Evolutionary conservation across 805 yeast genomes (phyloP).

Genomic region (Starmerella vitae): DNA sequence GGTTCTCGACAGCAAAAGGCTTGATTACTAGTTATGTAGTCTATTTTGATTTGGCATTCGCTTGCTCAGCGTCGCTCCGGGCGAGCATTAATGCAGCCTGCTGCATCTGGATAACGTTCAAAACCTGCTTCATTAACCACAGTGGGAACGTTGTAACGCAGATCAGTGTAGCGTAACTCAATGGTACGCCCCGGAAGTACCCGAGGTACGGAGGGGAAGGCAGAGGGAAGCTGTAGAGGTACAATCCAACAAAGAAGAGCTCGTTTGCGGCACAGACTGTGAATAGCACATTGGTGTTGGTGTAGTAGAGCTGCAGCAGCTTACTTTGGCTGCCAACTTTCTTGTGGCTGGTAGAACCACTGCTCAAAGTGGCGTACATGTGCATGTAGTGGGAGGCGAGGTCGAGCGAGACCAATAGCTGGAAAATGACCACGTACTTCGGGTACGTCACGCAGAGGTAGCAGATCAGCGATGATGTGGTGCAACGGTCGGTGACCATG

Average conservation of each 20-base stretch:
- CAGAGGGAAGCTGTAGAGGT: conserved; percentile 54
- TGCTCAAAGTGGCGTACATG: conserved; percentile 83
- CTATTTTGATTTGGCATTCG: no score
- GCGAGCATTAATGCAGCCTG: conserved; percentile 79
- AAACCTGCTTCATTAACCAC: conserved; percentile 80
- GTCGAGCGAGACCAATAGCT: conserved; percentile 61
- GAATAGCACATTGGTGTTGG: conserved; percentile 70
- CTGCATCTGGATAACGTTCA: conserved; percentile 76
- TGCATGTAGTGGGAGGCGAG: conserved; percentile 95
- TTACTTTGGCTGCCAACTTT: conserved; percentile 57
- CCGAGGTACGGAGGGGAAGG: conserved; percentile 32
- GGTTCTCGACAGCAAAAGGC: no score
- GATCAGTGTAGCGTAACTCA: conserved; percentile 48
- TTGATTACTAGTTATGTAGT: no score
- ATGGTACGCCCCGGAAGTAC: conserved; percentile 25
- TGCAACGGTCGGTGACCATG: conserved; percentile 97
- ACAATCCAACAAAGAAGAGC: conserved; percentile 78
- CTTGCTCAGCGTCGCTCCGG: conserved; percentile 51
- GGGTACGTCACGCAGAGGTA: conserved; percentile 75
- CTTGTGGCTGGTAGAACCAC: conserved; percentile 76
- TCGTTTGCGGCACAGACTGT: conserved; percentile 88
- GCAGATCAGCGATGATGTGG: conserved; percentile 86
- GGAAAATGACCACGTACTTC: conserved; percentile 54
- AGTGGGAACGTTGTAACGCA: conserved; percentile 60
- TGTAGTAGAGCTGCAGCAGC: conserved; percentile 73